A percentile compares a stretch with the other conserved stretches of the same genome.
Conservation (phyloP, 305 asterid species). For the Ajuga reptans region DNA sequence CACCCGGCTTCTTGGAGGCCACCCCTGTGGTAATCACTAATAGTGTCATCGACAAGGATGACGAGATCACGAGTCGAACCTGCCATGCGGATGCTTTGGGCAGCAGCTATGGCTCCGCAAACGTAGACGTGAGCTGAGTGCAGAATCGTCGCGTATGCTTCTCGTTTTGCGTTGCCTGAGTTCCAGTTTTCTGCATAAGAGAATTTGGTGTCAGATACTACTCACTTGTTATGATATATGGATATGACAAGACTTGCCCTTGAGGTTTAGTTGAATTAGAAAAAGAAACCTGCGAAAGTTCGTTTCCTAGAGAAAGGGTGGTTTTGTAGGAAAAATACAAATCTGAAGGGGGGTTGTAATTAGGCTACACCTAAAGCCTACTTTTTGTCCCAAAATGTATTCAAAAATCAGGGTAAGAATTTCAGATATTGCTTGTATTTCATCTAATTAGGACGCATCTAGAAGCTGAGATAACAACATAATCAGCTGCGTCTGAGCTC, state of each 20-base stretch:
- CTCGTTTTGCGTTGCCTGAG: constrained; percentile 52
- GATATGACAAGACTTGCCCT: neutral
- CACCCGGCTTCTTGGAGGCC: constrained; percentile 87
- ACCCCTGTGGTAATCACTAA: constrained; percentile 60
- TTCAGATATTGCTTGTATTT: neutral
- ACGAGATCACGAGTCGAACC: constrained; percentile 92
- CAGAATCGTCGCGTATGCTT: constrained; percentile 86
- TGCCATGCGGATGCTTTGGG: constrained; percentile 85
- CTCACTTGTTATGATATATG: neutral
- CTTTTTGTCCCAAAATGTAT: neutral
- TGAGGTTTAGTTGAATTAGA: no score
- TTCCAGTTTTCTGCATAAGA: constrained; percentile 48
- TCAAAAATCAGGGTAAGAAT: neutral
- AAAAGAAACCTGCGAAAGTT: no score
- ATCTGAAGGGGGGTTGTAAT: no score
- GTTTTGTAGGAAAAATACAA: no score
- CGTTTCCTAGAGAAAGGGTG: no score
- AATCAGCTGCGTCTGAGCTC: neutral
- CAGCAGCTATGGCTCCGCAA: constrained; percentile 89
- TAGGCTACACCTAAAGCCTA: no score
- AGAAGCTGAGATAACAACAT: neutral
- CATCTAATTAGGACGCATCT: neutral
- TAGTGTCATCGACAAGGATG: constrained; percentile 73
- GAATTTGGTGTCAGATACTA: neutral
- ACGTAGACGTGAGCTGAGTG: constrained; percentile 87